Conservation (phyloP, 768 basidiomycete species). For the Tylopilus plumbeoviolaceoides region DNA sequence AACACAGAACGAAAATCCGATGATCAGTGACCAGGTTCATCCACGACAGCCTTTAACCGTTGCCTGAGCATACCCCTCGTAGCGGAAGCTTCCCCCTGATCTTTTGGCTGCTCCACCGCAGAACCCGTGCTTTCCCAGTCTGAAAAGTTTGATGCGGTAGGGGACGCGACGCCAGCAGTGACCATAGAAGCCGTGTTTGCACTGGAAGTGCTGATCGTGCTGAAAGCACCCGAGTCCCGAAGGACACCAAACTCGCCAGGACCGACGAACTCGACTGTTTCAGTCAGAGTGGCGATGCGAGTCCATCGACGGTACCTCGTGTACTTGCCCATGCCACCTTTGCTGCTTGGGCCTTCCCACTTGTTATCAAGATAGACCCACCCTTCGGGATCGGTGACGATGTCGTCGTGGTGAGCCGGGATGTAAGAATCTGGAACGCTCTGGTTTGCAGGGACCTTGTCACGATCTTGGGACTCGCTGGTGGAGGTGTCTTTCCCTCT, state of each 20-base stretch:
- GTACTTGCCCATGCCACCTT: constrained; percentile 89
- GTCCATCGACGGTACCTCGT: constrained; percentile 87
- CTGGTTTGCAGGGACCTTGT: constrained; percentile 20
- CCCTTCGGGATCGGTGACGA: constrained; percentile 76
- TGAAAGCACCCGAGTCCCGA: constrained; percentile 25
- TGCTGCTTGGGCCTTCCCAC: constrained; percentile 75
- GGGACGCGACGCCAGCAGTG: constrained; percentile 22
- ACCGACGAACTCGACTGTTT: constrained; percentile 58
- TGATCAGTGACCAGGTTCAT: constrained; percentile 25
- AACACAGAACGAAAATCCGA: constrained; percentile 16
- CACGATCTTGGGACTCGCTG: constrained; percentile 20
- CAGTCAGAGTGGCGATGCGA: constrained; percentile 72
- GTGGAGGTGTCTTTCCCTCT: constrained; percentile 36
- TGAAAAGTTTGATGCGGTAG: constrained; percentile 28
- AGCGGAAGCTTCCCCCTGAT: constrained; percentile 14
- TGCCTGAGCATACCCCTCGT: constrained; percentile 24
- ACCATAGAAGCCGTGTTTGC: constrained; percentile 23
- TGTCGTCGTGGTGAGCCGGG: constrained; percentile 44
- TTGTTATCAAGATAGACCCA: constrained; percentile 97
- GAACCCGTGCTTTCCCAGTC: constrained; percentile 30
- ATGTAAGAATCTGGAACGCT: constrained; percentile 27
- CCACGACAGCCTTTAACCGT: constrained; percentile 28
- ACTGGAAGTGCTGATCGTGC: constrained; percentile 12
- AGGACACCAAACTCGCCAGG: constrained; percentile 31
- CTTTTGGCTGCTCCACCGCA: constrained; percentile 17